Base-by-base conservation (phyloP, 2,329 filamentous ascomycete species). In the Fusarium cyanostomum region DNA sequence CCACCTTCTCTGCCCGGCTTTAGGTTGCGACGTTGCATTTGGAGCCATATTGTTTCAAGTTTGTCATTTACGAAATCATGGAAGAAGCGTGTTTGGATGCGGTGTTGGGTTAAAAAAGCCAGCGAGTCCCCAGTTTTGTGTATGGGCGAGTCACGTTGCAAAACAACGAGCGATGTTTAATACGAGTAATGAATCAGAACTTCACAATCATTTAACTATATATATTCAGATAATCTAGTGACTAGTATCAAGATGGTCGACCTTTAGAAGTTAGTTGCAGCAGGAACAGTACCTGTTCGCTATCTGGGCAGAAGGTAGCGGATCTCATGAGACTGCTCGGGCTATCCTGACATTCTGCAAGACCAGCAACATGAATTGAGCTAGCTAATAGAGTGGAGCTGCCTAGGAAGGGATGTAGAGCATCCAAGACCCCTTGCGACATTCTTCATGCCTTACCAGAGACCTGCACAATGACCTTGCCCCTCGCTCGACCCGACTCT, bases 401-500 rank as follows among this genome's bases (percentile, higher is more conserved):
- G n/a, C n/a, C n/a, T n/a, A n/a, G n/a, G n/a, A n/a, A n/a, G n/a
- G n/a, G n/a, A n/a, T n/a, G n/a, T n/a, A 21, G 4, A 21, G 6
- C 21, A 21, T 6, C 4, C 6, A 21, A 21, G 21, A 21, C 21
- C 21, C 4, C 6, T 21, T 21, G 21, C 21, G 4, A 21, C 21
- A 21, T 21, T 21, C 21, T 21, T 18, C 28, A 31, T 10, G 10
- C 34, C 10, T 54, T 33, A 7, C 18, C 30, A 10, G 50, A 54
- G 1, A 62, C 34, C 34, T 56, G 44, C 9, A 67, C 33, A 15
- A 67, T 21, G 7, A 67, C 51, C 24, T 67, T 67, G 3, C 64
- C 64, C 28, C 33, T 64, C 0, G 64, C 27, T 0, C 42, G 41
- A 16, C 64, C 63, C 0, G 41, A 52, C 13, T 67, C 63, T 8